phyloP scores from a whole-genome alignment of 208 protist species.

The Baffinella frigidus region DNA sequence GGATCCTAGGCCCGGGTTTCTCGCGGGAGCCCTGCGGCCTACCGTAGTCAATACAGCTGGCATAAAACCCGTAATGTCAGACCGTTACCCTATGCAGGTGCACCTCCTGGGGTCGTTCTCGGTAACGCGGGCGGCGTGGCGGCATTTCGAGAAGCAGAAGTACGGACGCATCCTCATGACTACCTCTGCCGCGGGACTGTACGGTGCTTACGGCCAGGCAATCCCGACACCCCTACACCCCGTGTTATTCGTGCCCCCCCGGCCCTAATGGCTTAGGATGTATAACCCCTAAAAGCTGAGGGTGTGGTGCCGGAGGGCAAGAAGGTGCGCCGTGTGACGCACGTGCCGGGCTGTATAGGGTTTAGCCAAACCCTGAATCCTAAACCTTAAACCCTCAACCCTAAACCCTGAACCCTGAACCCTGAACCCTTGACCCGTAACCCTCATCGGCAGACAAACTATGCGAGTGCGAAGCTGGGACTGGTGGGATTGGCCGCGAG shows the following conservation, averaged over 20 bases:
- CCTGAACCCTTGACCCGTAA: neutral
- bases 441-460: conserved; percentile 70
- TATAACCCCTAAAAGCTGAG: too few relatives aligned
- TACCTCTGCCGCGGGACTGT: conserved; percentile 72
- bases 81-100: too few relatives aligned
- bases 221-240: neutral
- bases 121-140: conserved; percentile 69
- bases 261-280: too few relatives aligned
- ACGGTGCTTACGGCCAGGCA: conserved; percentile 72
- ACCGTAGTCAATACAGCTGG: too few relatives aligned
- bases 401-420: neutral
- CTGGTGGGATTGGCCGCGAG: conserved; percentile 68
- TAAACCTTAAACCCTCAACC: neutral
- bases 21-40: too few relatives aligned
- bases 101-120: conserved; percentile 68
- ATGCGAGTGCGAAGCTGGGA: conserved; percentile 64
- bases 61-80: too few relatives aligned
- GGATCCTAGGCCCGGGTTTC: too few relatives aligned
- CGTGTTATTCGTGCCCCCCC: neutral
- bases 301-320: too few relatives aligned
- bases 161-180: conserved; percentile 76
- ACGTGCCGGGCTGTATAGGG: too few relatives aligned
- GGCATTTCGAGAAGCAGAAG: conserved; percentile 71
- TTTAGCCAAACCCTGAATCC: too few relatives aligned
- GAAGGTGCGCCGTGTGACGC: too few relatives aligned